These are phyloP conservation scores for Penicillium sp. DNA, from an alignment of 2,329 filamentous ascomycete species.

Conservation along the genomic window DNA sequence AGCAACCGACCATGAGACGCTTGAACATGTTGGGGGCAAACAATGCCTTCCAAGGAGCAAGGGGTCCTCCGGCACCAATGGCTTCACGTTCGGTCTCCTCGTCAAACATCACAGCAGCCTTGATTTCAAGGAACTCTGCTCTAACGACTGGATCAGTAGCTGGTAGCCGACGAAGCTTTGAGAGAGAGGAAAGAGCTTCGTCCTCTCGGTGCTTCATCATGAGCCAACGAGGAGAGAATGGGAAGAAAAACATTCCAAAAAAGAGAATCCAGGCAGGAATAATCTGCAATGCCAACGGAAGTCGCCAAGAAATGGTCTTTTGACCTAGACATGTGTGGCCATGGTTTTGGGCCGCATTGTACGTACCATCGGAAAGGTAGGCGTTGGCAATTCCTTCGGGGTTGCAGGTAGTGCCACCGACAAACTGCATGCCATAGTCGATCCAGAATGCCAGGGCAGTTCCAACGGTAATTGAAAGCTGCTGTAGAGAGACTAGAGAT, in stretches of 20 bases:
- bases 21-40: slow-evolving; percentile 34
- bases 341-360: slow-evolving; percentile 69
- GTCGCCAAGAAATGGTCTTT: slow-evolving; percentile 59
- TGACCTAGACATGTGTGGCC: slow-evolving; percentile 63
- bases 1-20: slow-evolving; percentile 30
- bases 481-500: slow-evolving; percentile 67
- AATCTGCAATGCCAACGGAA: slow-evolving; percentile 58
- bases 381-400: slow-evolving; percentile 15
- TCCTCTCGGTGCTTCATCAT: slow-evolving; percentile 70
- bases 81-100: slow-evolving; percentile 67
- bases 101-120: slow-evolving; percentile 77
- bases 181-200: slow-evolving; percentile 67
- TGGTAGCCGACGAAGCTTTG: slow-evolving; percentile 65
- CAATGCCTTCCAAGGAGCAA: slow-evolving; percentile 33
- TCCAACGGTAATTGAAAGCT: slow-evolving; percentile 64
- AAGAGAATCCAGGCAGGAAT: slow-evolving; percentile 69
- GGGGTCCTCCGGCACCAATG: slow-evolving; percentile 18
- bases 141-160: slow-evolving; percentile 70
- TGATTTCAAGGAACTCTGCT: slow-evolving; percentile 82
- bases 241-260: slow-evolving; percentile 78
- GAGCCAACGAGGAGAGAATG: slow-evolving; percentile 77
- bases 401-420: slow-evolving; percentile 36
- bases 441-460: slow-evolving; percentile 61
- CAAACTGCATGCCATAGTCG: slow-evolving; percentile 59
- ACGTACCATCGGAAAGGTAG: slow-evolving; percentile 42